Evolutionary conservation across 75 land plant genomes (phyloP).

Genomic region (Sequoia sempervirens): DNA sequence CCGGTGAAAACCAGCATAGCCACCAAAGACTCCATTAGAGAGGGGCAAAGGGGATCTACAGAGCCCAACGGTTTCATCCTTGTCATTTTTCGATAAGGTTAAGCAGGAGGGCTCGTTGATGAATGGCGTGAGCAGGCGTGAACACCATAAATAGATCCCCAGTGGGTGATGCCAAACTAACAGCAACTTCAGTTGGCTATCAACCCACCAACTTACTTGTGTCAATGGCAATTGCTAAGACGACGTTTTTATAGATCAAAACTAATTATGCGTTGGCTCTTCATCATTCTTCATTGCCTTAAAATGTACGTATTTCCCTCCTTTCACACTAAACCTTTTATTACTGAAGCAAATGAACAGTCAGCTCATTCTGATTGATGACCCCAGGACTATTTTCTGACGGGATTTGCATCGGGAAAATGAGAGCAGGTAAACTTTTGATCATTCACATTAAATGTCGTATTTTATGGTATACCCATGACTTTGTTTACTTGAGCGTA

Average conservation of each 20-base stretch:
- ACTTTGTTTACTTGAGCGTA: too few species aligned
- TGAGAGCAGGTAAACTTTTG: background rate
- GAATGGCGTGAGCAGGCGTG: background rate
- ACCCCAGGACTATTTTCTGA: too few species aligned
- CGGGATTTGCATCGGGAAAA: background rate
- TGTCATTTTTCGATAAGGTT: background rate
- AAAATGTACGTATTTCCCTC: background rate
- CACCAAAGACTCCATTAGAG: background rate
- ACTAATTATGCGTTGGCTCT: too few species aligned
- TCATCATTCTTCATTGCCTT: background rate
- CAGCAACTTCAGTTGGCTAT: background rate
- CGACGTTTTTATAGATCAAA: background rate
- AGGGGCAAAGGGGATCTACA: background rate
- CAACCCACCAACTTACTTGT: background rate
- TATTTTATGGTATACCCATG: too few species aligned
- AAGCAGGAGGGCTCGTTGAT: background rate
- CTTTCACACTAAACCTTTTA: background rate
- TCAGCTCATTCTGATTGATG: background rate
- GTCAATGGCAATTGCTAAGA: background rate
- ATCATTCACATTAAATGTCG: too few species aligned
- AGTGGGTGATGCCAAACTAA: background rate
- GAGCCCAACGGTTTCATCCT: background rate
- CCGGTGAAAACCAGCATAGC: background rate
- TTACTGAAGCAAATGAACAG: background rate
- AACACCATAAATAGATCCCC: background rate